Evolutionary conservation across 768 basidiomycete genomes (phyloP).

Genomic region (Postia placenta): DNA sequence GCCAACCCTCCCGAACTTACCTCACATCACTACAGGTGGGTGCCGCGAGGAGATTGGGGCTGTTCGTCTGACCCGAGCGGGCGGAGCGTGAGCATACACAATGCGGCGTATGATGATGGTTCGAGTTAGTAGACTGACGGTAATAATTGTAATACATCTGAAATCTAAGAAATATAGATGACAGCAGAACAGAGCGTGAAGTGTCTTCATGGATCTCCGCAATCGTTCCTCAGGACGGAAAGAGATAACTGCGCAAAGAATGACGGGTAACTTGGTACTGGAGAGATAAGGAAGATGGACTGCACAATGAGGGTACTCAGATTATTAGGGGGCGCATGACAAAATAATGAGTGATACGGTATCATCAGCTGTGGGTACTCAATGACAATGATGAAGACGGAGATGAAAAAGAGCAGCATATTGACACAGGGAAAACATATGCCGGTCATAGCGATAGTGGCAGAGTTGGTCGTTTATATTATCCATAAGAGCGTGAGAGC

Average conservation of each 20-base stretch:
- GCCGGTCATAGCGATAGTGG: conserved; percentile 19
- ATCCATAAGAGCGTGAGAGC: conserved; percentile 21
- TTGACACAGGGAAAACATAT: conserved; percentile 17
- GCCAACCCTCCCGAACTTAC: background rate
- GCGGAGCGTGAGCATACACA: conserved; percentile 92
- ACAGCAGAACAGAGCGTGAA: conserved; percentile 18
- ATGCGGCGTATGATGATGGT: conserved; percentile 62
- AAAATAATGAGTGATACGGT: conserved; percentile 26
- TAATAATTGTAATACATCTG: conserved; percentile 27
- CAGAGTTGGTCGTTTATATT: conserved; percentile 21
- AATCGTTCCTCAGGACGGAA: conserved; percentile 5
- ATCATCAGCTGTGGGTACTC: conserved; percentile 25
- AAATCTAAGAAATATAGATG: conserved; percentile 22
- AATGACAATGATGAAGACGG: conserved; percentile 15
- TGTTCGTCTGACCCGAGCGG: conserved; percentile 93
- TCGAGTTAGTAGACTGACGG: conserved; percentile 8
- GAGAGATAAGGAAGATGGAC: conserved; percentile 12
- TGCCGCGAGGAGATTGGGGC: conserved; percentile 95
- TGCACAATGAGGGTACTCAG: conserved; percentile 19
- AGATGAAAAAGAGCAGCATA: conserved; percentile 19
- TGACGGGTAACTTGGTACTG: conserved; percentile 7
- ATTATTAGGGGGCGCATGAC: conserved; percentile 18
- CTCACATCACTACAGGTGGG: conserved; percentile 56
- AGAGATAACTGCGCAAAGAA: conserved; percentile 7
- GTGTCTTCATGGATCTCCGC: conserved; percentile 9